Evolutionary conservation across 176 grass and related monocot species (phyloP).

Genomic region (Rhynchospora pubera): DNA sequence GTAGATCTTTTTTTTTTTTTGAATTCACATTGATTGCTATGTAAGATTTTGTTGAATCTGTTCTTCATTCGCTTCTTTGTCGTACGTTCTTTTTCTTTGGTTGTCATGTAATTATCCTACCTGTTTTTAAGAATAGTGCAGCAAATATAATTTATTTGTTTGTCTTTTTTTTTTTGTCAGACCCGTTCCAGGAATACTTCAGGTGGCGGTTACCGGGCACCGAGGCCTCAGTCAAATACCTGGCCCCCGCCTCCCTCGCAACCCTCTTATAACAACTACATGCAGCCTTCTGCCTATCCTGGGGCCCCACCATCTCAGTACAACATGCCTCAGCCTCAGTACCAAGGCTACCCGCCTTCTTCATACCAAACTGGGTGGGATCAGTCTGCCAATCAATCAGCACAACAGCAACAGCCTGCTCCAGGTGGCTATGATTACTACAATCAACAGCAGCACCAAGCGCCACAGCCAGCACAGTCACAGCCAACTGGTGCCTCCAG

Average conservation of each 20-base stretch:
- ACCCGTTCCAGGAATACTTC: conserved; percentile 72
- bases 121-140: conserved; percentile 22
- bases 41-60: conserved; percentile 31
- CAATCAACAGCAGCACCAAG: conserved; percentile 69
- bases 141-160: conserved; percentile 32
- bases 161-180: conserved; percentile 44
- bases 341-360: conserved; percentile 53
- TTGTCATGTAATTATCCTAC: conserved; percentile 24
- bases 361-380: conserved; percentile 88
- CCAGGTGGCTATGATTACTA: conserved; percentile 92
- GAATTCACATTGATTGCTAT: conserved; percentile 53
- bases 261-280: conserved; percentile 60
- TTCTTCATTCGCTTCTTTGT: conserved; percentile 31
- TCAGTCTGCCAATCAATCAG: conserved; percentile 56
- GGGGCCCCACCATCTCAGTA: conserved; percentile 70
- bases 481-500: conserved; percentile 22
- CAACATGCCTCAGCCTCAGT: conserved; percentile 56
- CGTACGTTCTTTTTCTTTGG: conserved; percentile 17
- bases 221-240: conserved; percentile 68
- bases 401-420: conserved; percentile 45
- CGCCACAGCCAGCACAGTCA: conserved; percentile 40
- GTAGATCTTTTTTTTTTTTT: conserved; percentile 37
- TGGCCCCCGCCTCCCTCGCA: conserved; percentile 48
- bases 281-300: conserved; percentile 68
- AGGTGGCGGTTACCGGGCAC: conserved; percentile 67